Conservation (phyloP, 164 flowering plant species). For the Dillenia turbinata region DNA sequence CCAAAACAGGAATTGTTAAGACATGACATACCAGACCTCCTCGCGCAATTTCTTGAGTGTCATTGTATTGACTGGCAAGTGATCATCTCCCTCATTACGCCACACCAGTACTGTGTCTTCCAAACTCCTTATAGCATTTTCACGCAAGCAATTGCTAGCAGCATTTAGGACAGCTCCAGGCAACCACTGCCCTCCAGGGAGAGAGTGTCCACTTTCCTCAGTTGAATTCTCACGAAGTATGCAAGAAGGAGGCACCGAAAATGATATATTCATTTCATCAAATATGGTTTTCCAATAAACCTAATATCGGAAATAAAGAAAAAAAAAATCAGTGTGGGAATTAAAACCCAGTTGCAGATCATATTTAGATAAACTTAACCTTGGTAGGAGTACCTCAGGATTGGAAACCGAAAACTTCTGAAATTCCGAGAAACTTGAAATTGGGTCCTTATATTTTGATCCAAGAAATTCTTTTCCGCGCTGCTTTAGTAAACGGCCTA, state of each 20-base stretch:
- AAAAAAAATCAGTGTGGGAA: neutral
- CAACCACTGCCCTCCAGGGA: conserved; percentile 94
- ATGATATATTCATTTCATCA: conserved; percentile 59
- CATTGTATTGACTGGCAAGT: conserved; percentile 53
- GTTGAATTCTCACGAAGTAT: conserved; percentile 41
- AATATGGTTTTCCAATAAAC: conserved; percentile 72
- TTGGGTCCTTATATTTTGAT: conserved; percentile 61
- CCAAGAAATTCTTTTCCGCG: conserved; percentile 70
- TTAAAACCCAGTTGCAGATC: too few species aligned
- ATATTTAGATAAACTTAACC: too few species aligned
- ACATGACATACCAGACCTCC: conserved; percentile 67
- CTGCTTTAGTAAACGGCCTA: conserved; percentile 62
- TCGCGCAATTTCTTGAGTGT: conserved; percentile 54
- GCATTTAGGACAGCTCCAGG: conserved; percentile 76
- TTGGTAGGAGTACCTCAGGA: conserved; percentile 55
- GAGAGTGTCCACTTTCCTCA: conserved; percentile 12
- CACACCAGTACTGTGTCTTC: conserved; percentile 56
- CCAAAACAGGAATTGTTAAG: too few species aligned
- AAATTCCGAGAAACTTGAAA: conserved; percentile 72
- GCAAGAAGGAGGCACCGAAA: conserved; percentile 68
- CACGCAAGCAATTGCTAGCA: conserved; percentile 64
- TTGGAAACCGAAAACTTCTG: conserved; percentile 83
- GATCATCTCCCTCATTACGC: conserved; percentile 83
- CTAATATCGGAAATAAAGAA: conserved; percentile 29
- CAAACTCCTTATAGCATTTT: conserved; percentile 40